These are phyloP conservation scores for Fraxinus platypoda DNA, from an alignment of 305 asterid genomes.

Conservation along the genomic window DNA sequence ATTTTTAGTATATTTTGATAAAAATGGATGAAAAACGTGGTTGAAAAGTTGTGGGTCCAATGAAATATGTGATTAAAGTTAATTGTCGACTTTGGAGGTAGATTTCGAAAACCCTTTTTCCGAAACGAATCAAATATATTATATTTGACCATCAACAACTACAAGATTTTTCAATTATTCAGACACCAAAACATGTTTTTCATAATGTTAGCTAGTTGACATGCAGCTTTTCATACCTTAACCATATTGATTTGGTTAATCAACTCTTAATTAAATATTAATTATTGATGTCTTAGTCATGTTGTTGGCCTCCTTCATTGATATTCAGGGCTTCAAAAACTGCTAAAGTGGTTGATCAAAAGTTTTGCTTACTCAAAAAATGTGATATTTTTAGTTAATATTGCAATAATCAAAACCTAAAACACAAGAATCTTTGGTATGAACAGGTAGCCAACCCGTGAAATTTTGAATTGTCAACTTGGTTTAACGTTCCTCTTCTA, in stretches of 20 bases:
- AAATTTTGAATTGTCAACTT: background rate
- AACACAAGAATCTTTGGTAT: constrained; percentile 3
- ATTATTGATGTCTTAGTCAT: background rate
- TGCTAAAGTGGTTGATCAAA: background rate
- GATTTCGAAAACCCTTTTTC: background rate
- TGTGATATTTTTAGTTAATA: background rate
- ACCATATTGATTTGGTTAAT: background rate
- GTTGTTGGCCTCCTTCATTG: background rate
- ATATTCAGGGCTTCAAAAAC: background rate
- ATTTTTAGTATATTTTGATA: no score
- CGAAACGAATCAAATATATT: background rate
- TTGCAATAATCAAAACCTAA: background rate
- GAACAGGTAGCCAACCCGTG: constrained; percentile 7
- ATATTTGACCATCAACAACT: background rate
- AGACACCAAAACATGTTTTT: background rate
- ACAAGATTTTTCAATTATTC: background rate
- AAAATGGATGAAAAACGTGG: no score
- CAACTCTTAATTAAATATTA: background rate
- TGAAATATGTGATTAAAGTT: no score
- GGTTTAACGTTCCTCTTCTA: background rate
- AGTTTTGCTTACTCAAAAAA: background rate
- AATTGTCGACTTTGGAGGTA: background rate
- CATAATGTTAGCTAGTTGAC: background rate
- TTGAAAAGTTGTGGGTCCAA: no score
- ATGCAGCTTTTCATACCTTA: background rate